phyloP scores from a whole-genome alignment of 2,329 filamentous ascomycete genomes.

The Neophaeococcomyces aloes region DNA sequence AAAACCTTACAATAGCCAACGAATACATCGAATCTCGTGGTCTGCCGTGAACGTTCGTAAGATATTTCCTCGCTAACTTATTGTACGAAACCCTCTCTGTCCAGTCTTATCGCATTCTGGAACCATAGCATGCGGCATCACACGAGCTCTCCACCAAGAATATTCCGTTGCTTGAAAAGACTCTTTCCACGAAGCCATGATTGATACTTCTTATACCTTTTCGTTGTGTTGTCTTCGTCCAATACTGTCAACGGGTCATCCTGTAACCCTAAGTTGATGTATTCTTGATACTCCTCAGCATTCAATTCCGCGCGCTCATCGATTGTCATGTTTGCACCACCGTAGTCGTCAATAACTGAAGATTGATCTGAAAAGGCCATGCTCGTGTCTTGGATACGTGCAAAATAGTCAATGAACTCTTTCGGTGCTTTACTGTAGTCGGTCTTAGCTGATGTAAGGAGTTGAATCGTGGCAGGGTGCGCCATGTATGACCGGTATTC shows the following conservation, averaged over 20 bases:
- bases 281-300: slow-evolving; percentile 61
- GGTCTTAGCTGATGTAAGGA: slow-evolving; percentile 41
- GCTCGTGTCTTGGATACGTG: slow-evolving; percentile 23
- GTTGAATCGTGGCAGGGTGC: slow-evolving; percentile 77
- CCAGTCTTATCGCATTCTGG: no score
- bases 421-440: slow-evolving; percentile 25
- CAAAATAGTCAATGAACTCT: slow-evolving; percentile 74
- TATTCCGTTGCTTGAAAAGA: slow-evolving; percentile 74
- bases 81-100: background rate
- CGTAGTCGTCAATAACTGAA: slow-evolving; percentile 2
- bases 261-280: slow-evolving; percentile 52
- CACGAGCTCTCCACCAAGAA: slow-evolving; percentile 17
- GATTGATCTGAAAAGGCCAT: background rate
- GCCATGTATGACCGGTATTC: slow-evolving; percentile 78
- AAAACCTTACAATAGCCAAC: no score
- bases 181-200: slow-evolving; percentile 93
- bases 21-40: no score
- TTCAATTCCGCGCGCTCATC: slow-evolving; percentile 52
- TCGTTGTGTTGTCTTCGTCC: slow-evolving; percentile 78
- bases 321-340: slow-evolving; percentile 25
- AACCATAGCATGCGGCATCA: background rate
- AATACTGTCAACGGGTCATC: slow-evolving; percentile 81
- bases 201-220: slow-evolving; percentile 89
- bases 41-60: no score
- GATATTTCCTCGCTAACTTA: no score